Base-by-base conservation (phyloP, 805 yeast species). In the Pichia heedii region DNA sequence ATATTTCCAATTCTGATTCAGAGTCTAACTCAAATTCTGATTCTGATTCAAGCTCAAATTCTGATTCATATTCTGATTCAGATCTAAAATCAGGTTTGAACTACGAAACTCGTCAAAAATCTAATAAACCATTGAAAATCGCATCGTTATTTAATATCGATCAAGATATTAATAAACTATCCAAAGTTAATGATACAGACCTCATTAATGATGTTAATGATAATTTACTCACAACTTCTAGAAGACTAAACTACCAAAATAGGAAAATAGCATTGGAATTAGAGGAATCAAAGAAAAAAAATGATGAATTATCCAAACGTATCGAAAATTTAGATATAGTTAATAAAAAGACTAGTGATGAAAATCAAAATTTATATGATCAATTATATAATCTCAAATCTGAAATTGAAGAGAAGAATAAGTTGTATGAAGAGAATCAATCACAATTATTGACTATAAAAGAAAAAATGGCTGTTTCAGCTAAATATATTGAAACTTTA, bases 171-270 rank as follows among this genome's bases (percentile, higher is more conserved):
- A n/a, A n/a, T n/a, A n/a, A n/a, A n/a, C n/a, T n/a, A n/a, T n/a
- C n/a, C n/a, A n/a, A n/a, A n/a, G n/a, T n/a, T n/a, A n/a, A n/a
- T n/a, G n/a, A 11, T 24, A 84, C 81, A 67, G 76, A 77, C 55
- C 83, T 83, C 55, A 78, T 82, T 15, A 82, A 82, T 45, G 86
- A 84, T 4, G 61, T 84, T 44, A 80, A 87, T 62, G 89, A 84
- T 52, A 81, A 80, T 40, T 65, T 84, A 49, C 66, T 84, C 15
- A 65, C 73, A 29, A 87, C 83, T 60, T 82, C 89, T 50, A 72
- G 90, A 51, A 69, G 81, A 47, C 66, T 84, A 43, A 79, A 77
- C 37, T 77, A 81, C 13, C 86, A 81, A 49, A 81, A 78, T 57
- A 70, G 69, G 44, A 67, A 63, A 51, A 66, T 68, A 49, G 71